Percentiles rank a stretch among this genome's conserved stretches.
phyloP scores from a whole-genome alignment of 2,329 filamentous ascomycete genomes.

The Penicillium sp. region DNA sequence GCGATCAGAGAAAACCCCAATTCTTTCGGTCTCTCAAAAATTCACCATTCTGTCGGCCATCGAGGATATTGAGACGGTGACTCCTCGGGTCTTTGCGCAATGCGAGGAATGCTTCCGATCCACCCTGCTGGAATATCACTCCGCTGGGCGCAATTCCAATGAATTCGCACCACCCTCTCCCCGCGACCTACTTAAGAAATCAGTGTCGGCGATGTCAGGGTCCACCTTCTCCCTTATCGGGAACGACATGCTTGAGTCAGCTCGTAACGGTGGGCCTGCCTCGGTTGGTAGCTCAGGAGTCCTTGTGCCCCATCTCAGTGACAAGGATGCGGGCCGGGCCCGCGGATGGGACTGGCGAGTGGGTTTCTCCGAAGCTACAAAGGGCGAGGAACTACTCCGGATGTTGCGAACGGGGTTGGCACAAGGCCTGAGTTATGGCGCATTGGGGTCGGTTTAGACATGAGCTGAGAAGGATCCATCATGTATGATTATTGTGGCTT shows the following conservation, averaged over 20 bases:
- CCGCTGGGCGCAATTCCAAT: conserved; percentile 44
- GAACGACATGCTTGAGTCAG: conserved; percentile 65
- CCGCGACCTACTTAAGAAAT: conserved; percentile 66
- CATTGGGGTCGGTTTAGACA: conserved; percentile 29
- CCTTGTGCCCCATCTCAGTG: conserved; percentile 37
- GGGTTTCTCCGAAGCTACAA: conserved; percentile 57
- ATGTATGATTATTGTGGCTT: conserved; percentile 13
- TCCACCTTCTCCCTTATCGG: conserved; percentile 69
- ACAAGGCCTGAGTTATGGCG: conserved; percentile 60
- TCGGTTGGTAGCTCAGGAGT: conserved; percentile 59
- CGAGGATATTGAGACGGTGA: conserved; percentile 76
- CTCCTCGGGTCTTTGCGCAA: conserved; percentile 67
- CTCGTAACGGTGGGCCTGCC: conserved; percentile 31
- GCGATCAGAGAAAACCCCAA: conserved; percentile 50
- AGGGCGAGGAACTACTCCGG: conserved; percentile 68
- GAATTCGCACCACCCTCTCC: conserved; percentile 51
- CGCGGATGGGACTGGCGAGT: conserved; percentile 73
- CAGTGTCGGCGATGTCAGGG: conserved; percentile 55
- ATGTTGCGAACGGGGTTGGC: conserved; percentile 72
- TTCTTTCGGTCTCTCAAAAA: conserved; percentile 71
- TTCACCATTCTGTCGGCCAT: conserved; percentile 73
- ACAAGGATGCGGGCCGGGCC: conserved; percentile 38
- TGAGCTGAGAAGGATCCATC: conserved; percentile 5
- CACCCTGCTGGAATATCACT: conserved; percentile 69
- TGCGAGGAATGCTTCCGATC: conserved; percentile 78